Percentiles rank a stretch among this genome's conserved stretches.
Conservation (phyloP, 768 basidiomycete genomes). For the Dictyophora rubrovolvata region DNA sequence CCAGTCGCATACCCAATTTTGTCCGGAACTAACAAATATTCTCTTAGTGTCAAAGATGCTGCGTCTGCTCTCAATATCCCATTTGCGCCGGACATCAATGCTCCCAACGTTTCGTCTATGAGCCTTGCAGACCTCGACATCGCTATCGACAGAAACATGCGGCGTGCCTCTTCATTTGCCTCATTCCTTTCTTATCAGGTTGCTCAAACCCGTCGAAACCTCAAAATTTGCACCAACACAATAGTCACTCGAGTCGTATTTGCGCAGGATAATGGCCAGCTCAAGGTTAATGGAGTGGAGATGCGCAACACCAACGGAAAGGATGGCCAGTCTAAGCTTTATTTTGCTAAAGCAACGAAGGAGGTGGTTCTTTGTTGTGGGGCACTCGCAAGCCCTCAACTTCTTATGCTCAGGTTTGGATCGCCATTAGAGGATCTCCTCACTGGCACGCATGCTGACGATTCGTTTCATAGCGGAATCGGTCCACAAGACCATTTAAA, state of each 20-base stretch:
- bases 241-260: neutral
- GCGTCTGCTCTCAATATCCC: neutral
- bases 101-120: neutral
- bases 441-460: no score
- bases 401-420: constrained; percentile 23
- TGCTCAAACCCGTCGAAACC: neutral
- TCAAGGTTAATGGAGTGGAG: neutral
- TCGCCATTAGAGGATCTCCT: neutral
- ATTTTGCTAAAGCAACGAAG: neutral
- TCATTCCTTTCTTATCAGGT: neutral
- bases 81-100: neutral
- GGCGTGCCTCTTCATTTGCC: neutral
- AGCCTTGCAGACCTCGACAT: neutral
- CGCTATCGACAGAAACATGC: neutral
- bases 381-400: constrained; percentile 25
- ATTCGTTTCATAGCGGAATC: constrained; percentile 19
- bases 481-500: constrained; percentile 24
- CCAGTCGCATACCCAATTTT: no score
- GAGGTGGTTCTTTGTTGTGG: constrained; percentile 16
- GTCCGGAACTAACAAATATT: neutral
- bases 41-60: neutral
- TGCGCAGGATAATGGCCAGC: neutral
- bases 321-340: neutral
- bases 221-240: neutral
- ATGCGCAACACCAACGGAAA: neutral